These are phyloP conservation scores for Boletus reticulatus DNA, from an alignment of 768 basidiomycete species.

Conservation along the genomic window DNA sequence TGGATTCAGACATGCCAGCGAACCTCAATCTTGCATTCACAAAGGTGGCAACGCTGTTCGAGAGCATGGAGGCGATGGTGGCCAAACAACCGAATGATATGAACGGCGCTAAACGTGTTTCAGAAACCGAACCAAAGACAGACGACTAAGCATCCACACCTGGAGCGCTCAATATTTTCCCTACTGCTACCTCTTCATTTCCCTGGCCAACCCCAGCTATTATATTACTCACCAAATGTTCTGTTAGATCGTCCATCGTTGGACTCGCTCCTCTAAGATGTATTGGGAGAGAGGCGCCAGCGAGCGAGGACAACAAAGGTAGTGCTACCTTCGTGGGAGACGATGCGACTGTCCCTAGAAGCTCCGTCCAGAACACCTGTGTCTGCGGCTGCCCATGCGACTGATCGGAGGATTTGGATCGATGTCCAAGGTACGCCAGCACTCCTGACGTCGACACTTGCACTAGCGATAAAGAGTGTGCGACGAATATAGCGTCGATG, in stretches of 20 bases:
- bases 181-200: neutral
- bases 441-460: constrained; percentile 42
- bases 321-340: constrained; percentile 31
- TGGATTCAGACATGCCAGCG: constrained; percentile 8
- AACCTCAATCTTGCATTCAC: constrained; percentile 12
- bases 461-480: constrained; percentile 41
- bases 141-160: constrained; percentile 7
- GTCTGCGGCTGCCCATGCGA: constrained; percentile 7
- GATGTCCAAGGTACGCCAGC: constrained; percentile 46
- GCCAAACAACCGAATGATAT: constrained; percentile 19
- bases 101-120: constrained; percentile 16
- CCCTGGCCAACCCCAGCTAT: neutral
- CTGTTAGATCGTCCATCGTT: constrained; percentile 46
- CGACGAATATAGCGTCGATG: constrained; percentile 43
- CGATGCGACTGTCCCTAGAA: constrained; percentile 44
- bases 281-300: constrained; percentile 38
- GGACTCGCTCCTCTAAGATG: constrained; percentile 43
- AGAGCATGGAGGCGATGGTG: constrained; percentile 17
- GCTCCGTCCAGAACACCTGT: constrained; percentile 22
- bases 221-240: constrained; percentile 9
- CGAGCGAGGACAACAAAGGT: constrained; percentile 41
- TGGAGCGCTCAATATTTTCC: constrained; percentile 15
- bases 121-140: neutral
- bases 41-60: constrained; percentile 11
- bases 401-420: constrained; percentile 9